Base-by-base conservation (phyloP, 169 alveolate genomes). In the Plasmodium coatneyi region DNA sequence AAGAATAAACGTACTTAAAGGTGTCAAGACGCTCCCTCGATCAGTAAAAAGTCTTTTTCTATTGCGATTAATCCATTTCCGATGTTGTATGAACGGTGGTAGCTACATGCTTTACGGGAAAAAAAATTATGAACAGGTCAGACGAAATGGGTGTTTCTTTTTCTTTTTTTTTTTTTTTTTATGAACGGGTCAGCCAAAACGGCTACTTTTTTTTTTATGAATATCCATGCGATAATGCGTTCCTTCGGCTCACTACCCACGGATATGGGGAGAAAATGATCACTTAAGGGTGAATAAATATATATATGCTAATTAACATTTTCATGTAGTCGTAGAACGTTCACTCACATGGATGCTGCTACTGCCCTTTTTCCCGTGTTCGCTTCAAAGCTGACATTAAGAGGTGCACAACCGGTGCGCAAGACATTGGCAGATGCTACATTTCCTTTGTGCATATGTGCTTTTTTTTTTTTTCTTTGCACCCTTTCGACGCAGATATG, bases 41-140 rank as follows among this genome's bases (percentile, higher is more conserved):
- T 28, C 76, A 66, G 36, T 25, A 9, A 66, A 19, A 66, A 25
- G 10, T n/a, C 14, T 22, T 66, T 66, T 66, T 66, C 12, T 66
- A 41, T 66, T 66, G 14, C n/a, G 16, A 4, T 9, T 9, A 66
- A 19, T 7, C 76, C 76, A 66, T 66, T 66, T 66, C 34, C 76
- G 76, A 66, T 19, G 76, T 25, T 25, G 76, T 66, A 66, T 66
- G 76, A 66, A 66, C 76, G 36, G 76, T 66, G 76, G 34, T 66
- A 66, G 76, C 76, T 66, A 66, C n/a, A 66, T 66, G 5, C 76
- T 2, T 28, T 5, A 25, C 0, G 36, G 76, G 36, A 25, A 25
- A 60, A 60, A 60, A 66, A 66, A 66, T 66, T 66, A 10, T 66
- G 76, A 66, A 66, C 76, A 2, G 36, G 36, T 25, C 36, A 66